Conservation (phyloP, 352 stramenopile genomes). For the Saprolegnia parasitica region DNA sequence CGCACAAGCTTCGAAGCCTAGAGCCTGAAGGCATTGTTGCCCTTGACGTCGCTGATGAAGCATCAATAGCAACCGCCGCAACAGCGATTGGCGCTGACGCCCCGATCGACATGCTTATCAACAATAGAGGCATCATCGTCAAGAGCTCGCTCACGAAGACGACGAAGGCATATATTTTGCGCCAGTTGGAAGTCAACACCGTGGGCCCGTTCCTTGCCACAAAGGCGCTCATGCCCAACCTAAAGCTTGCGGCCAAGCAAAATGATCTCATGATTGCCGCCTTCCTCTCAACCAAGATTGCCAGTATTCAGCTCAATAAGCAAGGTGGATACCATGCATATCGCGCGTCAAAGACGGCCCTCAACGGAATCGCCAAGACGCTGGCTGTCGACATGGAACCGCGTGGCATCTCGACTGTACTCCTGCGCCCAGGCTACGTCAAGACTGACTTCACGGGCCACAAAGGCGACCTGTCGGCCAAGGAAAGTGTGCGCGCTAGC, state of each 20-base stretch:
- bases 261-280: constrained; percentile 38
- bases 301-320: constrained; percentile 52
- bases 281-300: constrained; percentile 56
- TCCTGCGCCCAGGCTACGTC: constrained; percentile 62
- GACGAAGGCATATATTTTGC: constrained; percentile 53
- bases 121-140: constrained; percentile 57
- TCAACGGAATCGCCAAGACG: constrained; percentile 72
- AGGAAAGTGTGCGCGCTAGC: constrained; percentile 49
- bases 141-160: constrained; percentile 34
- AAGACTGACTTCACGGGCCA: constrained; percentile 53
- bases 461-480: constrained; percentile 39
- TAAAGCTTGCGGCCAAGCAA: constrained; percentile 37
- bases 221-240: constrained; percentile 51
- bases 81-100: constrained; percentile 37
- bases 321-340: constrained; percentile 68
- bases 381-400: constrained; percentile 45
- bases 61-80: constrained; percentile 43
- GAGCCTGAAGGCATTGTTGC: constrained; percentile 44
- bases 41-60: constrained; percentile 51
- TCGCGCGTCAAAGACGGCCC: constrained; percentile 68
- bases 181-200: constrained; percentile 69
- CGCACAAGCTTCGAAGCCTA: constrained; percentile 21
- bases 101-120: constrained; percentile 64
- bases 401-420: constrained; percentile 52
- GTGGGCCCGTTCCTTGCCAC: constrained; percentile 62